A percentile compares a stretch with the other conserved stretches of the same genome.
Evolutionary conservation across 257 asterid species (phyloP).

Genomic region (Verbena officinalis): DNA sequence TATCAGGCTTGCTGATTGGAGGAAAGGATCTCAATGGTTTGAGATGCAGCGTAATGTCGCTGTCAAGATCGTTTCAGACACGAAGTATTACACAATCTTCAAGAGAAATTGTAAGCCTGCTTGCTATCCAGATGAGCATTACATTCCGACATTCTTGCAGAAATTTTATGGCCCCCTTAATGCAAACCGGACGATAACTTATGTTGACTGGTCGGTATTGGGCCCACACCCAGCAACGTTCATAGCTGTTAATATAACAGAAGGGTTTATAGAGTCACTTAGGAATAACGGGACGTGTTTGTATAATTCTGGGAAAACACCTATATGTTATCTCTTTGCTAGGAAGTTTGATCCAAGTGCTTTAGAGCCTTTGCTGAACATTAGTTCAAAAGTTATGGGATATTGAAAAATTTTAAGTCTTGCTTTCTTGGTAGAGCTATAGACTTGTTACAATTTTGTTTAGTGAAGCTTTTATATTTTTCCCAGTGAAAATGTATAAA

Average conservation of each 20-base stretch:
- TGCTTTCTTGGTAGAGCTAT: constrained; percentile 19
- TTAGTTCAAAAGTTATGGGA: constrained; percentile 66
- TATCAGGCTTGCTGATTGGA: constrained; percentile 74
- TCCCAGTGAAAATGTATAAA: constrained; percentile 18
- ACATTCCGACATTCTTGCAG: constrained; percentile 69
- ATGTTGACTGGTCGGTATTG: constrained; percentile 79
- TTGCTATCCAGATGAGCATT: constrained; percentile 97
- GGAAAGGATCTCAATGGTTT: constrained; percentile 98
- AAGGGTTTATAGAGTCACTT: constrained; percentile 49
- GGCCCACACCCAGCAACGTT: constrained; percentile 86
- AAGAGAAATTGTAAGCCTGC: constrained; percentile 72
- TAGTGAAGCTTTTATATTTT: constrained; percentile 5
- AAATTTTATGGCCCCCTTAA: constrained; percentile 65
- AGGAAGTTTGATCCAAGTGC: constrained; percentile 82
- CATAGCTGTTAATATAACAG: constrained; percentile 55
- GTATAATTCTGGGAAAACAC: constrained; percentile 52
- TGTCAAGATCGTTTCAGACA: constrained; percentile 60
- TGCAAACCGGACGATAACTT: constrained; percentile 79
- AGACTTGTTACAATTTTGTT: constrained; percentile 21
- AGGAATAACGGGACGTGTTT: constrained; percentile 70
- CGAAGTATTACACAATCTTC: constrained; percentile 71
- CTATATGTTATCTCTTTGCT: constrained; percentile 75
- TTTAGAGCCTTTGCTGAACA: constrained; percentile 63
- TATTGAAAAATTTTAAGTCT: constrained; percentile 42
- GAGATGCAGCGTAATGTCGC: constrained; percentile 83